phyloP scores from a whole-genome alignment of 768 basidiomycete species.

The Phylloporus scabripes region DNA sequence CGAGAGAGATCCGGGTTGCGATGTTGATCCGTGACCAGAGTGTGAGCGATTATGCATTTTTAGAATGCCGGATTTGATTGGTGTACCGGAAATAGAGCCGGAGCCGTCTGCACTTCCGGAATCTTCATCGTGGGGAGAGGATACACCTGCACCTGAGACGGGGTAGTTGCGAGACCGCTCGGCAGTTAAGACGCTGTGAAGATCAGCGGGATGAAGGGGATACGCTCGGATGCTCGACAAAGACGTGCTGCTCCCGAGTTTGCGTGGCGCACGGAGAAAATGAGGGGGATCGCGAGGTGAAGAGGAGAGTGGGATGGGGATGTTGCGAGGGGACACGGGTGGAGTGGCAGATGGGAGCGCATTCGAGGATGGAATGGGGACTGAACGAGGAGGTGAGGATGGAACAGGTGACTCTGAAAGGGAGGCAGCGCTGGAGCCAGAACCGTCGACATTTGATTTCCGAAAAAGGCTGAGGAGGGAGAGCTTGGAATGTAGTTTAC shows the following conservation, averaged over 20 bases:
- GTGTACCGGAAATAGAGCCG: conserved; percentile 22
- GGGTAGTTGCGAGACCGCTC: conserved; percentile 33
- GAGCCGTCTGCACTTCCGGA: conserved; percentile 18
- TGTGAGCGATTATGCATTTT: conserved; percentile 37
- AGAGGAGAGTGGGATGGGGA: conserved; percentile 21
- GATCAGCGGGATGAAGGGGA: conserved; percentile 42
- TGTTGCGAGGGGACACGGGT: conserved; percentile 28
- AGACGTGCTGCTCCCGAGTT: conserved; percentile 21
- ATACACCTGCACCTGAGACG: conserved; percentile 29
- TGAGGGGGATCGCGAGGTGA: conserved; percentile 27
- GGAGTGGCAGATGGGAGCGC: conserved; percentile 14
- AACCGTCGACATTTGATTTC: conserved; percentile 43
- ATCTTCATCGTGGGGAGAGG: conserved; percentile 22
- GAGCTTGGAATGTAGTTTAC: conserved; percentile 61
- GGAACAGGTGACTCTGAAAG: conserved; percentile 27
- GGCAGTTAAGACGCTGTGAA: conserved; percentile 40
- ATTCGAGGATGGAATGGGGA: conserved; percentile 19
- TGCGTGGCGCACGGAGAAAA: conserved; percentile 16
- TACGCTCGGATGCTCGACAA: conserved; percentile 19
- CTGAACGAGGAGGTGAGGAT: conserved; percentile 25
- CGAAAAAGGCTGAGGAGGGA: conserved; percentile 72
- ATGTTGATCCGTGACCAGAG: conserved; percentile 24
- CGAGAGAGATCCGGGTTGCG: conserved; percentile 20
- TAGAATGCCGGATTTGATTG: conserved; percentile 35
- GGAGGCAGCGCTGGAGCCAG: conserved; percentile 32